Evolutionary conservation across 768 basidiomycete species (phyloP), one percentile per base, ranked within the genome.

Genomic region (Rossbeevera mucosa): DNA sequence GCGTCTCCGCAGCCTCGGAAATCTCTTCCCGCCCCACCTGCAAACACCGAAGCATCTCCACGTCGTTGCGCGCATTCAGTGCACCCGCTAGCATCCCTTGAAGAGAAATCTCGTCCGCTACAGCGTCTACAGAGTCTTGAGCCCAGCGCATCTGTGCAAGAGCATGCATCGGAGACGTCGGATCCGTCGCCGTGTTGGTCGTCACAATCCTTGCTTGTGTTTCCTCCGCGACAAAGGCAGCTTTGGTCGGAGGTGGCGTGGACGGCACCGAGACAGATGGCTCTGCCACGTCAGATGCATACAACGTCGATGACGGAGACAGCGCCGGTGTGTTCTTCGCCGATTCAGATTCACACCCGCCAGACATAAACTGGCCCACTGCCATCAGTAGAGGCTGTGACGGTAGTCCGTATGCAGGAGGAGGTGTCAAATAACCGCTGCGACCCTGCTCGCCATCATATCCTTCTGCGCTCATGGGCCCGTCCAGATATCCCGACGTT

Each of bases 1-100:
- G 55, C 7, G 62, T 66, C 47, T 57, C 57, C 12, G 52, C 43
- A n/a, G 62, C 64, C 40, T 64, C 64, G 3, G 62, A 57, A 33
- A 64, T 59, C 42, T 65, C 64, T 25, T 46, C 60, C 21, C 52
- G 48, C 1, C 45, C 53, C 1, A 65, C 62, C 40, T 65, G 64
- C 53, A 65, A 52, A 40, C 57, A 44, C 31, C 57, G 59, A 21
- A 66, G 48, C 54, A 64, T 51, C 26, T 55, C 64, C 22, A 56
- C 52, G 36, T 65, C 64, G 43, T 47, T 61, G 7, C 40, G 36
- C 1, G 51, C 47, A 12, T 49, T n/a, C 41, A 64, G 29, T 1
- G 59, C 63, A 6, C 55, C 55, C 12, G 11, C 48, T 40, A 64
- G 44, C 16, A 52, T 47, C 16, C 62, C 56, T 18, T 46, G 64